Percentiles rank a stretch among this genome's conserved stretches.
Evolutionary conservation across 139 green algal species (phyloP).

Genomic region (Tetradesmus obliquus): DNA sequence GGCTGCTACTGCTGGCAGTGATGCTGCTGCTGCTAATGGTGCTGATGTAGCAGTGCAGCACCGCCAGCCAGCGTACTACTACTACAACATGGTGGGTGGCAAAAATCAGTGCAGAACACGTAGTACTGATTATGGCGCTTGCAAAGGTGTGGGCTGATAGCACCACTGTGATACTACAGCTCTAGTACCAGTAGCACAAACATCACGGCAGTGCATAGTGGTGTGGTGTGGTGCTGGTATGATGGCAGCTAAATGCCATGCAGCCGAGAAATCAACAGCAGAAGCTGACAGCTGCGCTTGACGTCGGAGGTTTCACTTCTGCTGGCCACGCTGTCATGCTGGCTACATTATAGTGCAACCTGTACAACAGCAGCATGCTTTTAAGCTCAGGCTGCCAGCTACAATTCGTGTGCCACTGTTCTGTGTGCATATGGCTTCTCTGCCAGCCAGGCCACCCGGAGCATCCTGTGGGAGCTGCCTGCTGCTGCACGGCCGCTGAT

Average conservation of each 20-base stretch:
- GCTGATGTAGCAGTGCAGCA: background rate
- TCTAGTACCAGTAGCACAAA: no score
- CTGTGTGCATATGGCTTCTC: background rate
- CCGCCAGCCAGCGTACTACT: background rate
- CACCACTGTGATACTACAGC: no score
- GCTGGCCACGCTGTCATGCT: background rate
- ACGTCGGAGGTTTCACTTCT: background rate
- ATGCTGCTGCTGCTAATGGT: no score
- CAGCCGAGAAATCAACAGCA: background rate
- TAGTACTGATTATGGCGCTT: background rate
- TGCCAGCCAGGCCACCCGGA: background rate
- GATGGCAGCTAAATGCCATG: no score
- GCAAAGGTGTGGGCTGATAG: background rate
- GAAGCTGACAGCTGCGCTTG: background rate
- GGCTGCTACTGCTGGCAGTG: slow-evolving; percentile 49
- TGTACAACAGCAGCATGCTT: no score
- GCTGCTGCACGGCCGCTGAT: background rate
- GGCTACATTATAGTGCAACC: background rate
- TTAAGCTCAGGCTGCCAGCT: no score
- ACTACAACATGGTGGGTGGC: slow-evolving; percentile 19
- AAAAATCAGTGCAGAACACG: background rate
- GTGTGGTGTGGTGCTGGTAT: no score
- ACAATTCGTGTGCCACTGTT: background rate
- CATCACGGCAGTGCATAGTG: no score
- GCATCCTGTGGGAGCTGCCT: slow-evolving; percentile 18